Evolutionary conservation across 306 rosid genomes (phyloP), one percentile per base, ranked within the genome.

Genomic region (Myrica gale): DNA sequence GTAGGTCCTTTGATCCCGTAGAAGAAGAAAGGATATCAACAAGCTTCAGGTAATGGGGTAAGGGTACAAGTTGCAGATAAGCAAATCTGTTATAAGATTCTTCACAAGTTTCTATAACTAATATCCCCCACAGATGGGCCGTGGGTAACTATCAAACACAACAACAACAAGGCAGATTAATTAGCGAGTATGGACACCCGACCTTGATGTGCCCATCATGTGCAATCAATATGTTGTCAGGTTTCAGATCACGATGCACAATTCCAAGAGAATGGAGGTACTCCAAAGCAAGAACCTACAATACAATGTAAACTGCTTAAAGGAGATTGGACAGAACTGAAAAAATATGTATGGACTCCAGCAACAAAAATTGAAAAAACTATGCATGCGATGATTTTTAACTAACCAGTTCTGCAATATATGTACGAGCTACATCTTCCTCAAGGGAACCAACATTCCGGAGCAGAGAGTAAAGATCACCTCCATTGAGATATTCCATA

Each of bases 281-380:
- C 70, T 66, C 70, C 70, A 66, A 66, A 66, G 70, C 70, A 66
- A 66, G 70, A 66, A 66, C 70, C 70, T 66, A 26, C 19, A 66
- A 61, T 0, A 61, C 15, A n/a, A 61, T 12, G 19, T 5, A 32
- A 61, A n/a, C 42, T 61, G 6, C 10, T 61, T 26, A 32, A 66
- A 66, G 19, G 39, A 10, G 21, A 8, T 44, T 9, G 42, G 70
- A n/a, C 41, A 9, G 48, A 4, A 66, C 26, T 16, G 21, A 17
- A 66, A 32, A n/a, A n/a, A 65, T 6, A 65, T 8, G 16, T 17
- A 8, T 4, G 13, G 16, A 66, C 23, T n/a, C 51, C 16, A 66
- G 46, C 26, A 32, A 3, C 44, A 32, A 12, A 12, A 60, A 55
- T 1, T 3, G 39, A 42, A 16, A 41, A 19, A 7, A 42, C 42